Evolutionary conservation across 2,329 filamentous ascomycete genomes (phyloP).

Genomic region (Colletotrichum horii): DNA sequence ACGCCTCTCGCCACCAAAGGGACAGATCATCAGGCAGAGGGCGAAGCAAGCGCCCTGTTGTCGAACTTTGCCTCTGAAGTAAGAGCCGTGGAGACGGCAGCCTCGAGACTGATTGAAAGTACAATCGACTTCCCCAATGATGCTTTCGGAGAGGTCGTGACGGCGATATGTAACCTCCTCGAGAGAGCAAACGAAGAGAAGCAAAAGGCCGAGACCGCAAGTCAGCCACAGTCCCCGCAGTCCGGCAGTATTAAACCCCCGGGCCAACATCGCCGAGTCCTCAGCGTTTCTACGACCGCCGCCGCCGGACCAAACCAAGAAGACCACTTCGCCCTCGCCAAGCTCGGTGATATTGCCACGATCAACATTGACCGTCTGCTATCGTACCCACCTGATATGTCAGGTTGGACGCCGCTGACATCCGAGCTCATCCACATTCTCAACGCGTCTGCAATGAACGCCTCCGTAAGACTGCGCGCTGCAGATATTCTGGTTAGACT

Average conservation of each 20-base stretch:
- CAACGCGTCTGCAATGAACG: conserved; percentile 49
- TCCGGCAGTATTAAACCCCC: conserved; percentile 34
- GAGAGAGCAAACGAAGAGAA: conserved; percentile 39
- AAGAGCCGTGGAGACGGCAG: conserved; percentile 86
- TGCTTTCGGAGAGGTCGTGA: conserved; percentile 78
- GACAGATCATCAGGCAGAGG: conserved; percentile 53
- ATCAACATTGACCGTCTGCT: conserved; percentile 80
- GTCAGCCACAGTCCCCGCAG: conserved; percentile 41
- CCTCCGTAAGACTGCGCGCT: conserved; percentile 63
- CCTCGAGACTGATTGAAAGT: conserved; percentile 86
- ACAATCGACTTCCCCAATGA: conserved; percentile 88
- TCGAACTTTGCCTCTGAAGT: conserved; percentile 81
- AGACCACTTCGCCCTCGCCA: conserved; percentile 72
- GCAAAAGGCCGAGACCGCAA: conserved; percentile 30
- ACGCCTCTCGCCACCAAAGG: conserved; percentile 53
- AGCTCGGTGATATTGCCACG: conserved; percentile 73
- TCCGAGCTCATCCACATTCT: conserved; percentile 58
- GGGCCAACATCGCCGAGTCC: conserved; percentile 48
- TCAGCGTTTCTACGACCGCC: conserved; percentile 52
- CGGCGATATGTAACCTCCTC: conserved; percentile 76
- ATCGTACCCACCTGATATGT: conserved; percentile 66
- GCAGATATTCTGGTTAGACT: conserved; percentile 68
- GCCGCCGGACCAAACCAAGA: conserved; percentile 62
- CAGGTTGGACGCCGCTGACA: conserved; percentile 77
- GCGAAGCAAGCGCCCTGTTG: conserved; percentile 56